Evolutionary conservation across 2,329 filamentous ascomycete genomes (phyloP).

Genomic region (Cylindrodendrum hubeiense): DNA sequence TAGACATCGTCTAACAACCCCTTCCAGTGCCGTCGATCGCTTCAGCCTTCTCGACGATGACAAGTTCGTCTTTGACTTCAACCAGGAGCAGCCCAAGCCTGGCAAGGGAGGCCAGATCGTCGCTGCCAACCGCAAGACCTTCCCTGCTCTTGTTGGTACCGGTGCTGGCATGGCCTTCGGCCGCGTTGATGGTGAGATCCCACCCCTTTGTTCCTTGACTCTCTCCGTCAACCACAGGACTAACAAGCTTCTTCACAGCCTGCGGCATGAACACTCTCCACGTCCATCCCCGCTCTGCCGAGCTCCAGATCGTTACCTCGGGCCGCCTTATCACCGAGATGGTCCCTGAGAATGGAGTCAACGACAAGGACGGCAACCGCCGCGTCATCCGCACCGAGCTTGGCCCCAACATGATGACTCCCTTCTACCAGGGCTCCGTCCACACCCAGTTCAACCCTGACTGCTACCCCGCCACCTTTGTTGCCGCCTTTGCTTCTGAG

Average conservation of each 20-base stretch:
- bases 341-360: slow-evolving; percentile 64
- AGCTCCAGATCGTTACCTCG: slow-evolving; percentile 64
- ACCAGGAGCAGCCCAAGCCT: slow-evolving; percentile 39
- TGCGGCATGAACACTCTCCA: slow-evolving; percentile 71
- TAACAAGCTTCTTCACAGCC: slow-evolving; percentile 43
- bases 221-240: not conserved
- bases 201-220: no score
- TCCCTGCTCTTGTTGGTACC: slow-evolving; percentile 67
- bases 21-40: slow-evolving; percentile 55
- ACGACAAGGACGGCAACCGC: slow-evolving; percentile 49
- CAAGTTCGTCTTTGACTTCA: slow-evolving; percentile 65
- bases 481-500: slow-evolving; percentile 62
- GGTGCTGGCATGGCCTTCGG: slow-evolving; percentile 64
- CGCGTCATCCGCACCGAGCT: slow-evolving; percentile 59
- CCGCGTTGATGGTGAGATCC: slow-evolving; percentile 55
- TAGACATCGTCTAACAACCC: slow-evolving; percentile 30
- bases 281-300: slow-evolving; percentile 65
- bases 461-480: slow-evolving; percentile 63
- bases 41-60: slow-evolving; percentile 57
- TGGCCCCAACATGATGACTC: slow-evolving; percentile 60
- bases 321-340: slow-evolving; percentile 65
- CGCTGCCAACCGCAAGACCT: slow-evolving; percentile 66
- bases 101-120: slow-evolving; percentile 61
- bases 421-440: slow-evolving; percentile 66
- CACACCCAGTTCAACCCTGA: slow-evolving; percentile 70